Evolutionary conservation across 306 rosid genomes (phyloP).

Genomic region (Malus domestica): DNA sequence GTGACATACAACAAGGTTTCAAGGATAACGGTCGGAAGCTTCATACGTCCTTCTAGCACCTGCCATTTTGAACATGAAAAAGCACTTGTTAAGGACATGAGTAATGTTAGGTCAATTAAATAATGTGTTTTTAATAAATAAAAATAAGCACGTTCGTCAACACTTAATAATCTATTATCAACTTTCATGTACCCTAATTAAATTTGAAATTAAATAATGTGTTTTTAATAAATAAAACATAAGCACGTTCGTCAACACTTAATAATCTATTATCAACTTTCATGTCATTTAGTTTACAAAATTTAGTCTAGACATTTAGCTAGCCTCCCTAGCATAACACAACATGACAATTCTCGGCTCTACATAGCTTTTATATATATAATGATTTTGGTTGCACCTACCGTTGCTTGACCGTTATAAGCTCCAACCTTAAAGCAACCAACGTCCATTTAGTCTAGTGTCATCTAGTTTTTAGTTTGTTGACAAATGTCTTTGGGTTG

Average conservation of each 20-base stretch:
- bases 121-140: no score
- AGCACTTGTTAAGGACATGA: neutral
- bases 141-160: no score
- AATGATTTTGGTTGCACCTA: slow-evolving; percentile 10
- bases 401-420: slow-evolving; percentile 14
- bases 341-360: neutral
- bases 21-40: neutral
- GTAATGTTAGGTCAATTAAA: no score
- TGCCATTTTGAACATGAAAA: slow-evolving; percentile 18
- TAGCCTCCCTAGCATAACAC: no score
- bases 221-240: no score
- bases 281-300: no score
- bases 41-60: slow-evolving; percentile 15
- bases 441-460: neutral
- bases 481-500: neutral
- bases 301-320: no score
- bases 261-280: no score
- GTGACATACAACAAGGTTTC: slow-evolving; percentile 13
- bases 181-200: no score
- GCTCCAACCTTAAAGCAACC: neutral
- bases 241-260: no score
- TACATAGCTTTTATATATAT: neutral
- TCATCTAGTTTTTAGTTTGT: neutral
- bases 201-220: no score
- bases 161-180: no score